Evolutionary conservation across 2,329 filamentous ascomycete species (phyloP).

Genomic region (Microthyrium microscopicum): DNA sequence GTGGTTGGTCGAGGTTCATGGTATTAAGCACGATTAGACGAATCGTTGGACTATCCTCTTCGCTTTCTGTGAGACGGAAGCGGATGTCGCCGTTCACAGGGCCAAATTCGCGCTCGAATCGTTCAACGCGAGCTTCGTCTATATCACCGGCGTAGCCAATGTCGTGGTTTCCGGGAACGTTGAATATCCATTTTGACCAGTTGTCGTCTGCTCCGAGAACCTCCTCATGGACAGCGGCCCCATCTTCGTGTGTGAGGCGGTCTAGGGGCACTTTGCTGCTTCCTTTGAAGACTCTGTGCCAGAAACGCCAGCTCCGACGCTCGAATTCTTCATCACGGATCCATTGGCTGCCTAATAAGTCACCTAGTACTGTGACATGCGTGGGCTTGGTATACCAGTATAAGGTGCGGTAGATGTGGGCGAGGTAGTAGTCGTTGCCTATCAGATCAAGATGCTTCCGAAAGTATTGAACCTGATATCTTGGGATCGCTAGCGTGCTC

Average conservation of each 20-base stretch:
- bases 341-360: conserved; percentile 91
- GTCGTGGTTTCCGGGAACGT: conserved; percentile 89
- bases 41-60: conserved; percentile 43
- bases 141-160: conserved; percentile 92
- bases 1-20: conserved; percentile 84
- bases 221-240: conserved; percentile 18
- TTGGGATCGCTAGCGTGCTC: too few species aligned
- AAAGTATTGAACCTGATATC: conserved; percentile 47
- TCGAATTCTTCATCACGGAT: conserved; percentile 73
- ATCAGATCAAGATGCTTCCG: conserved; percentile 75
- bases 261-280: conserved; percentile 41
- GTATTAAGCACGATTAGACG: conserved; percentile 78
- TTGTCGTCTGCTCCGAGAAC: conserved; percentile 27
- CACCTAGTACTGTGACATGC: conserved; percentile 76
- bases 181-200: conserved; percentile 70
- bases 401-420: conserved; percentile 74
- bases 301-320: conserved; percentile 55
- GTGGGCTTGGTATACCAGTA: conserved; percentile 74
- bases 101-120: conserved; percentile 77
- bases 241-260: conserved; percentile 14
- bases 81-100: conserved; percentile 79
- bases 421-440: conserved; percentile 89
- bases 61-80: conserved; percentile 29
- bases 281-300: conserved; percentile 62
- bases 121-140: conserved; percentile 51